phyloP scores from a whole-genome alignment of 208 protist genomes.

The Novymonas esmeraldas region DNA sequence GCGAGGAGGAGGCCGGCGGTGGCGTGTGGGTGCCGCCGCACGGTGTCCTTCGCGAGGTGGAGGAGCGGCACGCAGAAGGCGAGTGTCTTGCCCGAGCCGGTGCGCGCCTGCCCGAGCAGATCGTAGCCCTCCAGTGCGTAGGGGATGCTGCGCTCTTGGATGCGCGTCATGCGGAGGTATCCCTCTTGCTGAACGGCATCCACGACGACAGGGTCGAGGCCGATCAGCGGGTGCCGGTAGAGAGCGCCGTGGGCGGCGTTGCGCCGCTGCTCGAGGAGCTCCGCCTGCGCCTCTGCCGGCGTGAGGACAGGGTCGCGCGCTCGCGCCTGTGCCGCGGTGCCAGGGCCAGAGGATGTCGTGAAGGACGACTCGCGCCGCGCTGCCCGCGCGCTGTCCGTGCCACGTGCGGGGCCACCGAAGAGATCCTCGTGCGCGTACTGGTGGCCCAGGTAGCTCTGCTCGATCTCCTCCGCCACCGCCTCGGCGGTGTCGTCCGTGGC shows the following conservation, averaged over 20 bases:
- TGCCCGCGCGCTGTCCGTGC: not conserved
- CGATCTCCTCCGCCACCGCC: conserved; percentile 32
- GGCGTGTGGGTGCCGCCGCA: conserved; percentile 45
- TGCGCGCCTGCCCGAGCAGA: conserved; percentile 91
- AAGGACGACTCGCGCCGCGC: not conserved
- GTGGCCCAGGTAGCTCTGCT: conserved; percentile 49
- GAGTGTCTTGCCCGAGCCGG: conserved; percentile 95
- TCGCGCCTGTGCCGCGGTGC: not conserved
- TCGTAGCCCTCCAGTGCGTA: conserved; percentile 90
- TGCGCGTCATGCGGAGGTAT: conserved; percentile 89
- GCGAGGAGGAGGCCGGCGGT: conserved; percentile 84
- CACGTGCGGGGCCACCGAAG: conserved; percentile 11
- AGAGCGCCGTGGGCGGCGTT: conserved; percentile 45
- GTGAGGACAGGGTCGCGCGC: not conserved
- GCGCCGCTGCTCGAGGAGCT: conserved; percentile 26
- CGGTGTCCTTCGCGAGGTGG: conserved; percentile 68
- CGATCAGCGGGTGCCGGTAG: conserved; percentile 81
- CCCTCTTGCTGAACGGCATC: conserved; percentile 62
- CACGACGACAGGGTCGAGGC: conserved; percentile 56
- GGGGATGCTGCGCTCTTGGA: conserved; percentile 95
- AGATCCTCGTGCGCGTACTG: conserved; percentile 27
- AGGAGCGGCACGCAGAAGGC: conserved; percentile 96
- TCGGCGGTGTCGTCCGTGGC: conserved; percentile 19
- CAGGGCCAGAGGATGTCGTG: too few relatives aligned
- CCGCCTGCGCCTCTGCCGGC: conserved; percentile 21